phyloP scores from a whole-genome alignment of 495 filamentous ascomycete genomes.

The Daldinia vernicosa region DNA sequence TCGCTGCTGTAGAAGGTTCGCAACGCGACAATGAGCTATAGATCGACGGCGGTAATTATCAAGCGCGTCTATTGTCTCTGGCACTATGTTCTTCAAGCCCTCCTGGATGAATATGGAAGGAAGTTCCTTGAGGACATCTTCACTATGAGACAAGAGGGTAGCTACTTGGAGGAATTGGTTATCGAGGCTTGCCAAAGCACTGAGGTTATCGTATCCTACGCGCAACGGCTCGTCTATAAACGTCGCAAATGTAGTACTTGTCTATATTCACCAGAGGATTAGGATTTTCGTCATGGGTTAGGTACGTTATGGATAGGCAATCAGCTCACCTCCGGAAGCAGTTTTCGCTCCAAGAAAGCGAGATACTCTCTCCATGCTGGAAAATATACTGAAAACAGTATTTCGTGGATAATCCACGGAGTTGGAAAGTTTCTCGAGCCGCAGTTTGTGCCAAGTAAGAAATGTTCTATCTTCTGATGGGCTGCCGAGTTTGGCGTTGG shows the following conservation, averaged over 20 bases:
- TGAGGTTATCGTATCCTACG: slow-evolving; percentile 48
- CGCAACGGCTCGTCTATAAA: slow-evolving; percentile 48
- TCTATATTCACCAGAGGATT: slow-evolving; percentile 16
- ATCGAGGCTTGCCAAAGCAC: slow-evolving; percentile 43
- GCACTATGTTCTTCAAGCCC: neutral
- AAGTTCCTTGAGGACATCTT: slow-evolving; percentile 44
- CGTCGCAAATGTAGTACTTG: slow-evolving; percentile 43
- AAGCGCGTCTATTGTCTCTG: slow-evolving; percentile 11
- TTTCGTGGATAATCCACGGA: slow-evolving; percentile 48
- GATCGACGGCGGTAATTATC: slow-evolving; percentile 32
- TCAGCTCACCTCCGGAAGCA: slow-evolving; percentile 46
- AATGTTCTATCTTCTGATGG: slow-evolving; percentile 38
- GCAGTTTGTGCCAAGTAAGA: slow-evolving; percentile 17
- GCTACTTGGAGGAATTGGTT: slow-evolving; percentile 43
- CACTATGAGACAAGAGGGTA: slow-evolving; percentile 35
- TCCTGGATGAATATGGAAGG: slow-evolving; percentile 17
- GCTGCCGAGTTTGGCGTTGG: slow-evolving; percentile 47
- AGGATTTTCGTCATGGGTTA: neutral
- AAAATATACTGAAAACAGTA: slow-evolving; percentile 52
- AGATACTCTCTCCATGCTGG: slow-evolving; percentile 54
- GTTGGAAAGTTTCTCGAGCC: slow-evolving; percentile 17
- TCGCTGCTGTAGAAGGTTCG: slow-evolving; percentile 47
- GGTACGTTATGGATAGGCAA: neutral
- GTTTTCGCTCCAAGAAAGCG: slow-evolving; percentile 44
- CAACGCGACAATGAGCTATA: slow-evolving; percentile 43